Evolutionary conservation across 2,329 filamentous ascomycete species (phyloP), one percentile per base, ranked within the genome.

Genomic region (Emmonsiellopsis sp.): DNA sequence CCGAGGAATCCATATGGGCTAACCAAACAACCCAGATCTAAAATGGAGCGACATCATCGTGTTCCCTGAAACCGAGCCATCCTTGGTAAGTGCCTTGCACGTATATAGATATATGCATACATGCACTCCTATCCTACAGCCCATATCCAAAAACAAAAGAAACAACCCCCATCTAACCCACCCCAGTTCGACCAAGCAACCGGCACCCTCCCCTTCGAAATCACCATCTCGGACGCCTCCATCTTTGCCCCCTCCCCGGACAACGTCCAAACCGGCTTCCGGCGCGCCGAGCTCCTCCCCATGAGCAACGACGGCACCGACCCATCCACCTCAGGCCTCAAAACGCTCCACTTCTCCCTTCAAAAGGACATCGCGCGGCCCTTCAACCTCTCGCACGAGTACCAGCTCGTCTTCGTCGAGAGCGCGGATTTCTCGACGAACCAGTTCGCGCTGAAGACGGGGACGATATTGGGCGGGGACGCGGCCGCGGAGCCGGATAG

Each of bases 291-390:
- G 55, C 72, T 83, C 51, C 73, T 81, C 52, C 72, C 76, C 66
- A 26, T 47, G 16, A 26, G 16, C 72, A 59, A 69, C n/a, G 37
- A 31, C 10, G 48, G 32, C 40, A 9, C 6, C n/a, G 41, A 46
- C 43, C 75, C 70, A 76, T 78, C 70, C 15, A 79, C 75, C 38
- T 64, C 65, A 30, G 80, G 80, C 31, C 67, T 82, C 54, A 83
- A 82, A 69, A 83, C 80, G 1, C 73, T 84, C 50, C 82, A 85
- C 67, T 84, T 80, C 66, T 80, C 76, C 59, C 62, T 85, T 34
- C 73, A 73, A 65, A 77, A 79, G 61, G 80, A 84, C 58, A 55
- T 65, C 2, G 61, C 69, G 41, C 70, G 78, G 9, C 75, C 76
- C 10, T 66, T 84, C 51, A 84, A 85, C 69, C 67, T 78, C 52